Evolutionary conservation across 306 rosid species (phyloP), one percentile per base, ranked within the genome.

Genomic region (Myrica gale): DNA sequence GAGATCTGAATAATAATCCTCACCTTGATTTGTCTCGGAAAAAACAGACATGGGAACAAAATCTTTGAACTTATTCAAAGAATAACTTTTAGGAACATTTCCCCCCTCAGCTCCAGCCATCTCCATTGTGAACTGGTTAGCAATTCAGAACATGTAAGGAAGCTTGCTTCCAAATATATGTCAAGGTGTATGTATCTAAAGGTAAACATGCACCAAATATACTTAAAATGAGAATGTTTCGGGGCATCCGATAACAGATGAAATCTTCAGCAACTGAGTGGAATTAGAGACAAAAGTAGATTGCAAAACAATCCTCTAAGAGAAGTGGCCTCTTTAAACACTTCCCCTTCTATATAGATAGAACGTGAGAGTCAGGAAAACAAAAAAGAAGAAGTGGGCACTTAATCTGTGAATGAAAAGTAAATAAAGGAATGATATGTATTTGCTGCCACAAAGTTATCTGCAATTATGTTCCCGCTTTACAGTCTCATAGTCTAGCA

Each of bases 1-100:
- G n/a, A 17, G 15, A 15, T 45, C 17, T 7, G 45, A 62, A 69
- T 79, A 48, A 58, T 65, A 74, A 77, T 61, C 73, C 85, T 89
- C 80, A 92, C 99, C 97, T 85, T 90, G 97, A 80, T 82, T 89
- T 81, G 93, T 48, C 85, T 95, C 99, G 0, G 97, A 92, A 80
- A 95, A 90, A 46, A 95, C 90, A 19, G 90, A 89, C 99, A 95
- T 92, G 10, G 99, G 99, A 85, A 95, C 90, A 8, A 95, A 89
- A 83, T 95, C 99, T 76, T 95, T 89, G 32, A 84, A 90, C 99
- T 92, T 92, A 78, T 92, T 95, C 88, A 95, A 76, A 37, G 93
- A 82, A 77, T 90, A 95, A 51, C 85, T 80, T 80, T 92, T 90
- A 0, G 96, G 91, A 81, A 85, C 78, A 75, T 84, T 87, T 21